A percentile compares a stretch with the other conserved stretches of the same genome.
Evolutionary conservation across 1,139 yeast genomes (phyloP).

Genomic region (Lodderomyces jiufengensis): DNA sequence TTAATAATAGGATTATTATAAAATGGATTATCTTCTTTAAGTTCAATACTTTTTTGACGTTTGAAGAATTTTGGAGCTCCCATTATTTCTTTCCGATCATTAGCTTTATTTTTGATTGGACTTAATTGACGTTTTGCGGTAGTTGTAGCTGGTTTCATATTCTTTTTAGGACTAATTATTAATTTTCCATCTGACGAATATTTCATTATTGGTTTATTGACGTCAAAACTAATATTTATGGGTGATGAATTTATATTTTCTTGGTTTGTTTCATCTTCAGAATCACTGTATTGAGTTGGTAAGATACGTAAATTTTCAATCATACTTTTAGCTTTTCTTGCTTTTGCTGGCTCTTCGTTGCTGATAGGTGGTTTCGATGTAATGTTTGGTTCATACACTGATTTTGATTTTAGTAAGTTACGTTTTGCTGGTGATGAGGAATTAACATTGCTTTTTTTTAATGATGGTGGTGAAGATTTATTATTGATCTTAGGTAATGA

Average conservation of each 20-base stretch:
- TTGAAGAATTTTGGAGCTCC: slow-evolving; percentile 1
- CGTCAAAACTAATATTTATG: background rate
- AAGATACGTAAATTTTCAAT: slow-evolving; percentile 10
- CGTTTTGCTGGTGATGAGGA: slow-evolving; percentile 10
- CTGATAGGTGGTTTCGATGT: too few species aligned
- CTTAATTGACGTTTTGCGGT: slow-evolving; percentile 2
- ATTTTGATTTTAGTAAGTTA: background rate
- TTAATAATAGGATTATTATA: slow-evolving; percentile 1
- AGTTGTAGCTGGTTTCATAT: background rate
- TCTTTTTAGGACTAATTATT: slow-evolving; percentile 9
- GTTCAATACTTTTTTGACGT: background rate
- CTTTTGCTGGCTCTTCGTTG: too few species aligned
- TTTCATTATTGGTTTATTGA: slow-evolving; percentile 1
- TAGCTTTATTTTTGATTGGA: slow-evolving; percentile 3
- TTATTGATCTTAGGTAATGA: too few species aligned
- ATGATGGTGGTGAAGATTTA: too few species aligned
- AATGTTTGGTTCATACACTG: slow-evolving; percentile 2
- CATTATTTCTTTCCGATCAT: too few species aligned
- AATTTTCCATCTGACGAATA: slow-evolving; percentile 5
- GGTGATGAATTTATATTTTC: background rate
- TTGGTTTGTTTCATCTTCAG: slow-evolving; percentile 7
- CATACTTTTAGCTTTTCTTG: slow-evolving; percentile 9
- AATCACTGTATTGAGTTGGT: slow-evolving; percentile 18
- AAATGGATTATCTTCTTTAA: background rate
- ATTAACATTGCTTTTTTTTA: background rate